A percentile compares a stretch with the other conserved stretches of the same genome.
Conservation (phyloP, 2,329 filamentous ascomycete genomes). For the Epichloe baconii region DNA sequence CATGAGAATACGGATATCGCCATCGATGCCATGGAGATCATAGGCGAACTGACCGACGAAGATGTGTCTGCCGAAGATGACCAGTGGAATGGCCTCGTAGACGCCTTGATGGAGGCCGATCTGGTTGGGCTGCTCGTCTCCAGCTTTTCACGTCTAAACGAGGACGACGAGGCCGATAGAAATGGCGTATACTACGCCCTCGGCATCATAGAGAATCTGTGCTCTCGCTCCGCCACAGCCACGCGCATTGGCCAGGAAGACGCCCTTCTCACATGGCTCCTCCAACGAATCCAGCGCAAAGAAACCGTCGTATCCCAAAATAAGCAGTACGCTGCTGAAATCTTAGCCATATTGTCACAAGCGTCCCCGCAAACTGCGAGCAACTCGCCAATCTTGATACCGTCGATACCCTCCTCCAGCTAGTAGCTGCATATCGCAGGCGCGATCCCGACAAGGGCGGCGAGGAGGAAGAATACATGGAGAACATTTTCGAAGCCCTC, state of each 20-base stretch:
- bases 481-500: constrained; percentile 81
- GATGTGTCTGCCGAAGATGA: constrained; percentile 70
- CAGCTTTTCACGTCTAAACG: constrained; percentile 69
- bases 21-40: constrained; percentile 78
- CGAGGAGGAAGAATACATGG: constrained; percentile 88
- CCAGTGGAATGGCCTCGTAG: constrained; percentile 69
- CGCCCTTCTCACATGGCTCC: constrained; percentile 61
- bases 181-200: constrained; percentile 80
- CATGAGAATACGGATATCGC: constrained; percentile 98
- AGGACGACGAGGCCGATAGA: constrained; percentile 58
- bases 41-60: constrained; percentile 85
- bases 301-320: constrained; percentile 70
- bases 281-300: constrained; percentile 55
- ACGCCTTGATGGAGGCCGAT: constrained; percentile 53
- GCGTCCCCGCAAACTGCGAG: constrained; percentile 52
- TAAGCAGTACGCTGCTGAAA: constrained; percentile 87
- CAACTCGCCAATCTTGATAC: constrained; percentile 54
- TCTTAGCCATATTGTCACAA: constrained; percentile 80
- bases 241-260: constrained; percentile 60
- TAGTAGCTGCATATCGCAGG: constrained; percentile 74
- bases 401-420: constrained; percentile 67
- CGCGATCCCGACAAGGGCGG: constrained; percentile 74
- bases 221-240: constrained; percentile 54
- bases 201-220: constrained; percentile 72
- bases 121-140: constrained; percentile 61